Evolutionary conservation across 805 yeast genomes (phyloP).

Genomic region (Cyberlindnera euphorbiiphila): DNA sequence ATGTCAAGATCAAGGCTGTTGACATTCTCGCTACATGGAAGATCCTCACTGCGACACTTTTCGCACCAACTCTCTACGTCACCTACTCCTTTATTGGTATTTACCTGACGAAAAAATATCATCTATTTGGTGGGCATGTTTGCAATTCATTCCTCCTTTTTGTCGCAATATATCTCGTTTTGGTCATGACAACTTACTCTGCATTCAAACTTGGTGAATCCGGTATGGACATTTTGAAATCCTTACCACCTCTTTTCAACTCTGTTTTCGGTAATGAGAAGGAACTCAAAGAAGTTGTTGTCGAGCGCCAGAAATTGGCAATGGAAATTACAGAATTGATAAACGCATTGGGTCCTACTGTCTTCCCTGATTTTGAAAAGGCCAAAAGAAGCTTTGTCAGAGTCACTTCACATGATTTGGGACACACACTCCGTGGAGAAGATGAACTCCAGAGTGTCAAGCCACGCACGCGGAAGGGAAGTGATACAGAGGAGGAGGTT

Average conservation of each 20-base stretch:
- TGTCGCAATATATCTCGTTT: slow-evolving; percentile 46
- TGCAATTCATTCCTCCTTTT: slow-evolving; percentile 30
- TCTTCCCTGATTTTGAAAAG: slow-evolving; percentile 80
- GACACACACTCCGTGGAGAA: no score
- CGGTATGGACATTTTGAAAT: slow-evolving; percentile 81
- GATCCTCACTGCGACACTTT: slow-evolving; percentile 73
- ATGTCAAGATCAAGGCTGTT: slow-evolving; percentile 83
- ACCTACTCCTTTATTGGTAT: slow-evolving; percentile 57
- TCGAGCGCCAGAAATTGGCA: slow-evolving; percentile 56
- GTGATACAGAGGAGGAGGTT: slow-evolving; percentile 4
- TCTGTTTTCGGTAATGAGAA: slow-evolving; percentile 38
- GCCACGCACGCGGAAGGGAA: background rate
- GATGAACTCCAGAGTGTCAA: no score
- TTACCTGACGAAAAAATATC: slow-evolving; percentile 33
- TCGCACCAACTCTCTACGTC: slow-evolving; percentile 81
- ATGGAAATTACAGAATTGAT: slow-evolving; percentile 74
- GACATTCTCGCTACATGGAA: slow-evolving; percentile 98
- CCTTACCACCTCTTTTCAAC: slow-evolving; percentile 65
- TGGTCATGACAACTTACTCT: slow-evolving; percentile 77
- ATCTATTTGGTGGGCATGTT: slow-evolving; percentile 15
- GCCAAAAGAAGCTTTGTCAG: slow-evolving; percentile 16
- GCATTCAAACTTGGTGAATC: slow-evolving; percentile 87
- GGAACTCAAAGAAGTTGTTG: slow-evolving; percentile 49
- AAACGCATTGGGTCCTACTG: slow-evolving; percentile 77
- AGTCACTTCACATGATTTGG: slow-evolving; percentile 12